Evolutionary conservation across 2,329 filamentous ascomycete species (phyloP), one percentile per base, ranked within the genome.

Genomic region (Aspergillus neoniger): DNA sequence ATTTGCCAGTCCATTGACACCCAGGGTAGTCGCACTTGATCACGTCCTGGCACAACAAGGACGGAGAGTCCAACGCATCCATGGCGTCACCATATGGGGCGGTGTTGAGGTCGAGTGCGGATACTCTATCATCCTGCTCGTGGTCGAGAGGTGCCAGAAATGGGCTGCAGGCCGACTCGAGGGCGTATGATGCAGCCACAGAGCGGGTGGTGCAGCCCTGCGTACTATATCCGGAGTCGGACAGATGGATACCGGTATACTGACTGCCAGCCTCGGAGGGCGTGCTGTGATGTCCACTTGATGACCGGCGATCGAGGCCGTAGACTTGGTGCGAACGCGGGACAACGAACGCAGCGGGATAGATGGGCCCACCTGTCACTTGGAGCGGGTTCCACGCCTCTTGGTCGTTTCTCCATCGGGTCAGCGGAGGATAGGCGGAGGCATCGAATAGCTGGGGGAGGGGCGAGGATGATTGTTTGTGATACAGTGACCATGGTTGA

Each of bases 1-100:
- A 77, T 63, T 77, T 78, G 4, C 74, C 75, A 19, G 67, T 69
- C 74, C 74, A 77, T 2, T 58, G 55, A 48, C 75, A 77, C 12
- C 62, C 58, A 0, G 65, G 67, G 51, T 72, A 69, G 48, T 74
- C 69, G 39, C 74, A 76, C 52, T 64, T 67, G 49, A 75, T 69
- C 7, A 61, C 55, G 17, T 67, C 62, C 19, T 63, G 58, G 68
- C 85, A 87, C 57, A 86, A 77, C 28, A 79, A 71, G 62, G 88
- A 87, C 6, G 85, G 77, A 15, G 82, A 80, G 1, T 81, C 63
- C 8, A 73, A 5, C 77, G 76, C 32, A 85, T 78, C 62, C 10
- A 59, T 55, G 12, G 58, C 15, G 7, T 65, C 63, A 9, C 49
- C 48, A 60, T 58, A 28, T 23, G 49, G 54, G 3, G 55, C 52